Percentiles rank a stretch among this genome's conserved stretches.
phyloP scores from a whole-genome alignment of 1,284 basidiomycete genomes.

The Sporisorium scitamineum region DNA sequence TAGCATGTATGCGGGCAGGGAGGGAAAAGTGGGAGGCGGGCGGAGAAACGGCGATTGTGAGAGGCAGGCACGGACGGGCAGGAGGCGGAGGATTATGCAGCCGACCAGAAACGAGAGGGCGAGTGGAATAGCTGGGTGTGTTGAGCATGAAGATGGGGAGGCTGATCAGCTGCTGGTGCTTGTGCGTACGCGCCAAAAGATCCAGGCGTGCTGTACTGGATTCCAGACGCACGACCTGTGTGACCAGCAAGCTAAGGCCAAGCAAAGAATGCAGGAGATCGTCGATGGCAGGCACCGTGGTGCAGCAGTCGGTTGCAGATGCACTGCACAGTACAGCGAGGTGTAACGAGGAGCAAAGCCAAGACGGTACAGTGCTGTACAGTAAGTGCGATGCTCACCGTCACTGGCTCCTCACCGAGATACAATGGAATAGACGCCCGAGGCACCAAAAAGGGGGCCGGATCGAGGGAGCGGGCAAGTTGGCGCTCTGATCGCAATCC shows the following conservation, averaged over 20 bases:
- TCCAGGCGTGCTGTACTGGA: too few relatives aligned
- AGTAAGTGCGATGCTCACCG: too few relatives aligned
- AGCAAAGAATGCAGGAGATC: conserved; percentile 3
- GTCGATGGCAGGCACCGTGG: not conserved
- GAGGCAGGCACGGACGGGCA: not conserved
- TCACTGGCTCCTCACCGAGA: too few relatives aligned
- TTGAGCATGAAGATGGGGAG: not conserved
- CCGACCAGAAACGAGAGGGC: not conserved
- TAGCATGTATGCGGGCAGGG: too few relatives aligned
- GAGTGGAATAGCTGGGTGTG: not conserved
- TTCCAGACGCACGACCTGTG: not conserved
- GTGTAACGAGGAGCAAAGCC: too few relatives aligned
- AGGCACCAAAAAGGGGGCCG: not conserved
- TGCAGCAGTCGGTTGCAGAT: not conserved
- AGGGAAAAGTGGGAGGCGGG: not conserved
- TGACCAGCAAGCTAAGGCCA: not conserved
- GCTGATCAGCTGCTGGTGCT: not conserved
- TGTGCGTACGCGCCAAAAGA: too few relatives aligned
- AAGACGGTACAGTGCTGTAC: too few relatives aligned
- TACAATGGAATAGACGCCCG: not conserved
- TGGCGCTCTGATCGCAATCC: not conserved
- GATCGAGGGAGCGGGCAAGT: conserved; percentile 3
- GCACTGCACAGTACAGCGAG: too few relatives aligned
- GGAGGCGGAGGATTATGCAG: not conserved
- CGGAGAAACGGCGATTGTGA: not conserved